Percentiles rank a stretch among this genome's conserved stretches.
phyloP scores from a whole-genome alignment of 169 alveolate genomes.

The Plasmodium vivax region DNA sequence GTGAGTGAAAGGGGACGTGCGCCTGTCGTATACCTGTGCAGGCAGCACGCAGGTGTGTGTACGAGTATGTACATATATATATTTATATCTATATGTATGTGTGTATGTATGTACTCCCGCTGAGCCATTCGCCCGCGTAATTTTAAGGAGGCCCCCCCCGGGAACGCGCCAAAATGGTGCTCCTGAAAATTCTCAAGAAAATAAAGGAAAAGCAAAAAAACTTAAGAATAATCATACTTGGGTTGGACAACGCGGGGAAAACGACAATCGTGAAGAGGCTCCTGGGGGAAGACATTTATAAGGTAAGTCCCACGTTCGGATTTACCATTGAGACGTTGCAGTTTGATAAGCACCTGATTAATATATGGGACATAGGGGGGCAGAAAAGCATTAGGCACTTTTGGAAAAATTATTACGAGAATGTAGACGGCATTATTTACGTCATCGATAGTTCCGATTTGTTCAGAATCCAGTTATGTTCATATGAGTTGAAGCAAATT shows the following conservation, averaged over 20 bases:
- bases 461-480: slow-evolving; percentile 95
- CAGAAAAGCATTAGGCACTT: slow-evolving; percentile 97
- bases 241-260: slow-evolving; percentile 98
- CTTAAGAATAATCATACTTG: slow-evolving; percentile 95
- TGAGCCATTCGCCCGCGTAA: not conserved
- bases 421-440: slow-evolving; percentile 98
- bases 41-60: not conserved
- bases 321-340: slow-evolving; percentile 93
- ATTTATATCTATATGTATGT: not conserved
- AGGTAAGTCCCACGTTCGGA: slow-evolving; percentile 96
- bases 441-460: slow-evolving; percentile 98
- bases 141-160: not conserved
- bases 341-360: slow-evolving; percentile 86
- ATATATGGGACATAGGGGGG: slow-evolving; percentile 99
- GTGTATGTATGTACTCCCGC: not conserved
- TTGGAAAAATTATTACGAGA: slow-evolving; percentile 99
- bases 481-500: slow-evolving; percentile 94
- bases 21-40: not conserved
- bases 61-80: not conserved
- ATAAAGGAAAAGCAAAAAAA: slow-evolving; percentile 94
- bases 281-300: slow-evolving; percentile 93
- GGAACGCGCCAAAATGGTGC: slow-evolving; percentile 87
- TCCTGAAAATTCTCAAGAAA: slow-evolving; percentile 92
- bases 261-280: slow-evolving; percentile 95
- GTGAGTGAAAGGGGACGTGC: not conserved